Evolutionary conservation across 1,284 basidiomycete species (phyloP), one percentile per base, ranked within the genome.

Genomic region (Ceratobasidium sp.): DNA sequence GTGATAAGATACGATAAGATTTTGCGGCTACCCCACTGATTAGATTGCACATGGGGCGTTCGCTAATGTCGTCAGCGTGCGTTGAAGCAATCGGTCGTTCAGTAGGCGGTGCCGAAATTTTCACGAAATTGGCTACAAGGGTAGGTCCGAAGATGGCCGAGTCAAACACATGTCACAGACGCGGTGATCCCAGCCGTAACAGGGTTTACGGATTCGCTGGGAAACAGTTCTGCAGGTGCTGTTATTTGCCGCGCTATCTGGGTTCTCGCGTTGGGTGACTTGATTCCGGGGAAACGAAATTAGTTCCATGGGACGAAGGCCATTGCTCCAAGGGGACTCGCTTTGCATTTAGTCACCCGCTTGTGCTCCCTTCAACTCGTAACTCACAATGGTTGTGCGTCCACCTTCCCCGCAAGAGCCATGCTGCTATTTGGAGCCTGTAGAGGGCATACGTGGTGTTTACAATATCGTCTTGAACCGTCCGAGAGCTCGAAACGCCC

Each of bases 381-480:
- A 54, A n/a, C 52, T 52, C 32, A 25, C 27, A 54, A 65, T 65
- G 62, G 62, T 65, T 43, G 60, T 64, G 34, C 52, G 27, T 20
- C 62, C 62, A 25, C 38, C 49, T 8, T 52, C 62, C 2, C 57
- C 57, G 5, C n/a, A n/a, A n/a, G 17, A 15, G 4, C 31, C 49
- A 35, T 31, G 32, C 35, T 65, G 62, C 38, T 65, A 65, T 38
- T 54, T 65, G 49, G 62, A 64, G 20, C 62, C 40, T 42, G 62
- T 49, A 40, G 49, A 42, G n/a, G 34, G 49, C 8, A 22, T 65
- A 13, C 20, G 13, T 8, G 62, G 62, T 6, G 62, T 65, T 20
- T 65, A 43, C 25, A 38, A 32, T 32, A 52, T 67, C 13, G 52
- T 55, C 1, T 52, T 67, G 15, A 54, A 67, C 35, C 50, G 64